Percentiles rank a stretch among this genome's conserved stretches.
Conservation (phyloP, 345 rosid genomes). For the Eucalyptus grandis region DNA sequence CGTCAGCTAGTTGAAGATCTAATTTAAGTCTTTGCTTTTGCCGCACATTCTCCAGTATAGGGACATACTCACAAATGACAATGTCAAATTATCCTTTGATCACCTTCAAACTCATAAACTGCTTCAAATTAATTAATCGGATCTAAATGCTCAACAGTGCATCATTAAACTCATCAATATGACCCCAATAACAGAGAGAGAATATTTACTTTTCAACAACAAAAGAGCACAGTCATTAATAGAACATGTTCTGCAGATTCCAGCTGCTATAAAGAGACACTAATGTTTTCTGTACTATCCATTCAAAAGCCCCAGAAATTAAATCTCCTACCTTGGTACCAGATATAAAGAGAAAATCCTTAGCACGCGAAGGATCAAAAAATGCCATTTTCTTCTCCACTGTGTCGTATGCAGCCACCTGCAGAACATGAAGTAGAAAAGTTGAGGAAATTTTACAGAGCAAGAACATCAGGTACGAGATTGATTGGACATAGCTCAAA, state of each 20-base stretch:
- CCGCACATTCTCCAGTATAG: neutral
- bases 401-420: conserved; percentile 96
- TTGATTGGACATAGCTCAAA: neutral
- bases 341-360: conserved; percentile 93
- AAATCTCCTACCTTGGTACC: conserved; percentile 69
- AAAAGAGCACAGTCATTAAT: neutral
- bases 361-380: conserved; percentile 77
- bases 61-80: neutral
- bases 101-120: neutral
- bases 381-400: conserved; percentile 86
- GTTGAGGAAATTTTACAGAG: neutral
- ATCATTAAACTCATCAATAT: neutral
- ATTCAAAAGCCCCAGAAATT: neutral
- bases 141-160: neutral
- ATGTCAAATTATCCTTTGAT: neutral
- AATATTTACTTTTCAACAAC: neutral
- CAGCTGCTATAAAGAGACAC: neutral
- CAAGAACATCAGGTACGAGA: neutral
- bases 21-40: neutral
- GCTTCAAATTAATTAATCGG: neutral
- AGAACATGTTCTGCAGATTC: neutral
- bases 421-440: neutral
- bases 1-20: neutral
- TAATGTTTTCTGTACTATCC: neutral
- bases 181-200: neutral